Evolutionary conservation across 1,284 basidiomycete genomes (phyloP).

Genomic region (Athelia psychrophila): DNA sequence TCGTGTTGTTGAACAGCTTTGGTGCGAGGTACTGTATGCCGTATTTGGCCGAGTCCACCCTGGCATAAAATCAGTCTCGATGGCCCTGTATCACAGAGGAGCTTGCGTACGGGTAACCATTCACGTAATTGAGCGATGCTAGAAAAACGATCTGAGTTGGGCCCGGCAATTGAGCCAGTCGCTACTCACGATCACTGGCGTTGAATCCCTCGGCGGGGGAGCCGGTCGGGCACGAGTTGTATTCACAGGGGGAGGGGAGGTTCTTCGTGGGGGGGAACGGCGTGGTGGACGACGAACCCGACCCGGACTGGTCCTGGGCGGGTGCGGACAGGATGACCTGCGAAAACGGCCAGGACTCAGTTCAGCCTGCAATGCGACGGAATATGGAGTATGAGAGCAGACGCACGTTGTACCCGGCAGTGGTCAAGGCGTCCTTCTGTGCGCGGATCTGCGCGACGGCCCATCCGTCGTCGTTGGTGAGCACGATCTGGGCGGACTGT

Average conservation of each 20-base stretch:
- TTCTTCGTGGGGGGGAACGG: slow-evolving; percentile 11
- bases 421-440: slow-evolving; percentile 30
- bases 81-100: not conserved
- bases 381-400: not conserved
- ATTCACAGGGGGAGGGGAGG: slow-evolving; percentile 35
- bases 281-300: slow-evolving; percentile 30
- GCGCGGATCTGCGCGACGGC: slow-evolving; percentile 39
- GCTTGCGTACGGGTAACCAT: slow-evolving; percentile 33
- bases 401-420: slow-evolving; percentile 32
- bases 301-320: slow-evolving; percentile 41
- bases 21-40: slow-evolving; percentile 48
- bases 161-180: not conserved
- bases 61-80: slow-evolving; percentile 2
- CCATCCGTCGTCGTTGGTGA: slow-evolving; percentile 38
- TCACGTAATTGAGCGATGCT: slow-evolving; percentile 39
- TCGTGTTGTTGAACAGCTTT: slow-evolving; percentile 33
- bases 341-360: not conserved
- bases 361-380: not conserved
- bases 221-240: slow-evolving; percentile 36
- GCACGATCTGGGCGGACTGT: slow-evolving; percentile 19
- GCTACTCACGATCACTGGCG: slow-evolving; percentile 35
- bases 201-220: slow-evolving; percentile 45
- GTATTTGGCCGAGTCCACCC: slow-evolving; percentile 40
- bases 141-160: slow-evolving; percentile 2
- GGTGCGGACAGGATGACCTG: slow-evolving; percentile 41